phyloP scores from a whole-genome alignment of 495 filamentous ascomycete species.

The Cetradonia linearis region DNA sequence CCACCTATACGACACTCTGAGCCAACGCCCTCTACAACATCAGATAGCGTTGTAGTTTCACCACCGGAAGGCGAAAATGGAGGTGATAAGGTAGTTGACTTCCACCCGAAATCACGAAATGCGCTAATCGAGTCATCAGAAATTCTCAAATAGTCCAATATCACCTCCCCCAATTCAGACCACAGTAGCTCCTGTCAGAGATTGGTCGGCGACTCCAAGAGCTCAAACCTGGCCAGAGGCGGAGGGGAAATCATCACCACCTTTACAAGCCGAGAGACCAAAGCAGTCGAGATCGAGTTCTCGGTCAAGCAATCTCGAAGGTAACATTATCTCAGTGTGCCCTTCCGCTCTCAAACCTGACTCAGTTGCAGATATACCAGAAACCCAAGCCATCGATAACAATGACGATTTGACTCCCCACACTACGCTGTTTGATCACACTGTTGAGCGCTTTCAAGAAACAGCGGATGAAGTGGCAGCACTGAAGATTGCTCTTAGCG shows the following conservation, averaged over 20 bases:
- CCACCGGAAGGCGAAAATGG: constrained; percentile 27
- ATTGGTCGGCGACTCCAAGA: constrained; percentile 61
- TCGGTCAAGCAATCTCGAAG: constrained; percentile 58
- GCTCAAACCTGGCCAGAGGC: constrained; percentile 67
- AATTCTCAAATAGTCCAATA: constrained; percentile 23
- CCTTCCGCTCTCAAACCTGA: constrained; percentile 9
- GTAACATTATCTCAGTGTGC: constrained; percentile 35
- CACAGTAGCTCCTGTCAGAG: constrained; percentile 50
- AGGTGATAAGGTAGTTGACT: constrained; percentile 30
- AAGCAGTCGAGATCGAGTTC: constrained; percentile 28
- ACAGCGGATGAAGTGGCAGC: constrained; percentile 58
- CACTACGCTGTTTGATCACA: constrained; percentile 32
- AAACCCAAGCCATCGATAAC: constrained; percentile 32
- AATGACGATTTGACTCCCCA: constrained; percentile 27
- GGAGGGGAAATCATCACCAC: constrained; percentile 46
- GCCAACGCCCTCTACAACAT: constrained; percentile 25
- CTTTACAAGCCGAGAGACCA: constrained; percentile 20
- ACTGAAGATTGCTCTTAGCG: constrained; percentile 65
- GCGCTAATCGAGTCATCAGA: constrained; percentile 19
- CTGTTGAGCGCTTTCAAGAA: constrained; percentile 34
- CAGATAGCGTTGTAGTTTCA: constrained; percentile 29
- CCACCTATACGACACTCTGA: constrained; percentile 25
- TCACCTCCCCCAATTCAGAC: constrained; percentile 63
- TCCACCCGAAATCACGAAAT: not conserved
- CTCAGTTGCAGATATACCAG: constrained; percentile 35